Conservation (phyloP, 495 filamentous ascomycete species). For the Podospora anserina region DNA sequence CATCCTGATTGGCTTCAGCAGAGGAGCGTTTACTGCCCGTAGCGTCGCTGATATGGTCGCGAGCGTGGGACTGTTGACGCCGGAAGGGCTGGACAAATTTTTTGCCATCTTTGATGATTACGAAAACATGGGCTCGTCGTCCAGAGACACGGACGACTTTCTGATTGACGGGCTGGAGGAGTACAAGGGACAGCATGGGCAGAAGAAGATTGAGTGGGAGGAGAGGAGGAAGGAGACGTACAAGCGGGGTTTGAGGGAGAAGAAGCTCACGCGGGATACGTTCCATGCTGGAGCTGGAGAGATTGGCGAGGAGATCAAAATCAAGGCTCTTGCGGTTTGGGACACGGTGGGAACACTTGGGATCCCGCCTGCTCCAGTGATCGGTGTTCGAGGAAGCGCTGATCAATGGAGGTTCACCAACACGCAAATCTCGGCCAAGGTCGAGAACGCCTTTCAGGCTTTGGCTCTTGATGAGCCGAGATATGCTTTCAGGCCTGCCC, state of each 20-base stretch:
- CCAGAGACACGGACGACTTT: conserved; percentile 23
- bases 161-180: conserved; percentile 18
- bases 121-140: conserved; percentile 30
- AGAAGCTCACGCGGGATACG: conserved; percentile 29
- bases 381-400: conserved; percentile 34
- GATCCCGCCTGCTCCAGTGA: conserved; percentile 33
- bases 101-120: conserved; percentile 58
- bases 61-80: conserved; percentile 58
- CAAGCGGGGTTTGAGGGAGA: conserved; percentile 26
- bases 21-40: conserved; percentile 67
- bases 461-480: conserved; percentile 69
- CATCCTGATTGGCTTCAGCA: conserved; percentile 64
- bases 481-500: conserved; percentile 57
- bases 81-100: conserved; percentile 57
- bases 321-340: conserved; percentile 41
- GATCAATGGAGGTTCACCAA: conserved; percentile 53
- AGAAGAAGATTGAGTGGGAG: conserved; percentile 33
- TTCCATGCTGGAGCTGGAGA: conserved; percentile 25
- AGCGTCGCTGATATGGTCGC: conserved; percentile 59
- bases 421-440: conserved; percentile 51
- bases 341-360: conserved; percentile 41
- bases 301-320: conserved; percentile 35
- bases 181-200: conserved; percentile 26
- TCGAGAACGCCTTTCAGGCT: conserved; percentile 70
- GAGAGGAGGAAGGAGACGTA: conserved; percentile 25